These are phyloP conservation scores for Tricladium varicosporioides DNA, from an alignment of 2,329 filamentous ascomycete genomes.

Conservation along the genomic window DNA sequence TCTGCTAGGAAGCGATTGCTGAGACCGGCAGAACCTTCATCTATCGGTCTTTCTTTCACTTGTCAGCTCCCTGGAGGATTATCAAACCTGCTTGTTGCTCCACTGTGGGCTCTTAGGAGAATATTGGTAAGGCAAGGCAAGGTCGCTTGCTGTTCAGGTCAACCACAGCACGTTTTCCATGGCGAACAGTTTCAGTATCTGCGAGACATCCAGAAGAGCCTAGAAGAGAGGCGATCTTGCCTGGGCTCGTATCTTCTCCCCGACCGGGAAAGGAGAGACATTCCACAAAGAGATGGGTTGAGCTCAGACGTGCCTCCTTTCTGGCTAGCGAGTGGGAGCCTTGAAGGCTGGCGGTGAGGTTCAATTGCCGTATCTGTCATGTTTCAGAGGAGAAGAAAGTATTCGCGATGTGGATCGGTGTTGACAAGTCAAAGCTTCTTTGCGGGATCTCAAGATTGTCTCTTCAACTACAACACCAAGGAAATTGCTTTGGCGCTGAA, in stretches of 20 bases:
- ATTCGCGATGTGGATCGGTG: not conserved
- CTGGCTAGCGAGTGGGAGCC: not conserved
- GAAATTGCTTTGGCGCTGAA: constrained; percentile 1
- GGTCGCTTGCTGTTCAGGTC: not conserved
- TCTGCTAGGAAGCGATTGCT: not conserved
- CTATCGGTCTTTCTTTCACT: not conserved
- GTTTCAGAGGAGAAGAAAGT: constrained; percentile 2
- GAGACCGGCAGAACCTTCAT: constrained; percentile 2
- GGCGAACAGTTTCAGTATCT: constrained; percentile 1
- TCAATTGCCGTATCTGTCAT: not conserved
- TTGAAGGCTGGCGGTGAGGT: not conserved
- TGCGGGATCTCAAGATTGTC: not conserved
- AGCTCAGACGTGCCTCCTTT: not conserved
- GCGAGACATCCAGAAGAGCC: constrained; percentile 3
- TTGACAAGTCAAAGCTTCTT: not conserved
- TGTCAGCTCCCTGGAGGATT: not conserved
- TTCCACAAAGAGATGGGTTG: constrained; percentile 3
- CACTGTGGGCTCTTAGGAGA: not conserved
- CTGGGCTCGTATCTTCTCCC: not conserved
- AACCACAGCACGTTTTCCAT: not conserved
- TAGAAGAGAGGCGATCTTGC: not conserved
- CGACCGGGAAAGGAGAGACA: not conserved
- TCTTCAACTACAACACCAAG: not conserved
- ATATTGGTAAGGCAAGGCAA: not conserved
- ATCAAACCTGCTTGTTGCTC: not conserved